phyloP scores from a whole-genome alignment of 495 filamentous ascomycete genomes.

The Pseudoneurospora amorphoporcata region DNA sequence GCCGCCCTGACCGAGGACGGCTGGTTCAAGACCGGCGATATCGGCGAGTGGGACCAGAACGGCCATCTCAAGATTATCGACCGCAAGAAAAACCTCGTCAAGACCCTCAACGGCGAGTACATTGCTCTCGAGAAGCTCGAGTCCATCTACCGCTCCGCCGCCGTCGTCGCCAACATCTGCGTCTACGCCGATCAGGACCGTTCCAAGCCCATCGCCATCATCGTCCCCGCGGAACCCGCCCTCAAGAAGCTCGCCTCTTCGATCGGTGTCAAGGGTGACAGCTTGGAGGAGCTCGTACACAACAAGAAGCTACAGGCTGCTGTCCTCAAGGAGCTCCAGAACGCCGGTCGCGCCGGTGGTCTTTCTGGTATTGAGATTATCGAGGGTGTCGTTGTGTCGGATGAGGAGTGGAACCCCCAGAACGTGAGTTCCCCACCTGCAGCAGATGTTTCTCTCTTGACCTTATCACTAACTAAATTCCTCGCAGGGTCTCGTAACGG shows the following conservation, averaged over 20 bases:
- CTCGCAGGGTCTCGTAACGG: constrained; percentile 52
- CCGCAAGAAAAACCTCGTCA: constrained; percentile 96
- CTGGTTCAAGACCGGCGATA: constrained; percentile 95
- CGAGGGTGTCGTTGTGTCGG: constrained; percentile 80
- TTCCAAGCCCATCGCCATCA: constrained; percentile 84
- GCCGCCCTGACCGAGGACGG: constrained; percentile 63
- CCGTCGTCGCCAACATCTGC: constrained; percentile 89
- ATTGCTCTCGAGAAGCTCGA: constrained; percentile 99
- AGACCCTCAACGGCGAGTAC: constrained; percentile 94
- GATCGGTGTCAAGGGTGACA: constrained; percentile 58
- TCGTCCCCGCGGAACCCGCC: constrained; percentile 77
- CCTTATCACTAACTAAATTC: constrained; percentile 16
- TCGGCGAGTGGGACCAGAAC: constrained; percentile 76
- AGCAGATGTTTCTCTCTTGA: neutral
- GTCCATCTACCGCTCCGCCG: constrained; percentile 77
- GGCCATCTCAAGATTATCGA: constrained; percentile 86
- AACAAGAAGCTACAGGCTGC: constrained; percentile 66
- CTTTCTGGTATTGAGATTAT: constrained; percentile 84
- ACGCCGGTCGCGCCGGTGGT: constrained; percentile 61
- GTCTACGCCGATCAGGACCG: constrained; percentile 76
- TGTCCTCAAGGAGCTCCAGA: constrained; percentile 78
- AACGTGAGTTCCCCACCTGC: constrained; percentile 56
- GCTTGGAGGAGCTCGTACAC: constrained; percentile 71
- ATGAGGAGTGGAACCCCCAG: constrained; percentile 95
- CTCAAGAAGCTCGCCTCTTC: constrained; percentile 74